A percentile compares a stretch with the other conserved stretches of the same genome.
These are phyloP conservation scores for Phaeophleospora eucalypticola DNA, from an alignment of 2,329 filamentous ascomycete species.

Conservation along the genomic window DNA sequence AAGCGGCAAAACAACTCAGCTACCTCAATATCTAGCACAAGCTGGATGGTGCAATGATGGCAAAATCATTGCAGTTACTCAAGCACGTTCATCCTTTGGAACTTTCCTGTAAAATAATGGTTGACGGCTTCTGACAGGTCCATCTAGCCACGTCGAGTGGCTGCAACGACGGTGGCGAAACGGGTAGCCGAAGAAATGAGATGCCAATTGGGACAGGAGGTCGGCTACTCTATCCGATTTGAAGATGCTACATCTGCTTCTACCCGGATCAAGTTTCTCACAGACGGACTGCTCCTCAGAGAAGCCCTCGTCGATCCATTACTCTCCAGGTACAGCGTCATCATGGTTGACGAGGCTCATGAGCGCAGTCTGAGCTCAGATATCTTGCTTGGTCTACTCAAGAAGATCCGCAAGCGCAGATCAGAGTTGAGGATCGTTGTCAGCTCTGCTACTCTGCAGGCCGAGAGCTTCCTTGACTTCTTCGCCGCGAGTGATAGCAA, in stretches of 20 bases:
- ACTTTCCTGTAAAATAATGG: no score
- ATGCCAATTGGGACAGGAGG: constrained; percentile 79
- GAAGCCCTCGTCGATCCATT: constrained; percentile 92
- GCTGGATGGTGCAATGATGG: constrained; percentile 85
- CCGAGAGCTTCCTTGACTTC: constrained; percentile 77
- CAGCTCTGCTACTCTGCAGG: constrained; percentile 89
- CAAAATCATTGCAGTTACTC: constrained; percentile 81
- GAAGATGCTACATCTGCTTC: constrained; percentile 84
- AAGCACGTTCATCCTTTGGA: constrained; percentile 60
- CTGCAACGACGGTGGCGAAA: constrained; percentile 82
- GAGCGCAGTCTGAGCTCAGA: constrained; percentile 91
- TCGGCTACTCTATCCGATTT: constrained; percentile 84
- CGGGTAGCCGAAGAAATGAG: constrained; percentile 86
- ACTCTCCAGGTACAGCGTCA: constrained; percentile 83
- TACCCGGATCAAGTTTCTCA: constrained; percentile 91
- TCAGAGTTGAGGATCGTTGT: constrained; percentile 82
- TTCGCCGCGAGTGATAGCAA: constrained; percentile 53
- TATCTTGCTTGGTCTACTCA: constrained; percentile 80
- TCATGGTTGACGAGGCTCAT: constrained; percentile 98
- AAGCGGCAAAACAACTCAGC: constrained; percentile 91
- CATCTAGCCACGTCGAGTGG: constrained; percentile 75
- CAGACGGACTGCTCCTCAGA: constrained; percentile 83
- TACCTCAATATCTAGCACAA: constrained; percentile 84
- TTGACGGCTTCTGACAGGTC: constrained; percentile 33
- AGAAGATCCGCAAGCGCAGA: constrained; percentile 79